Evolutionary conservation across 352 stramenopile species (phyloP), one percentile per base, ranked within the genome.

Genomic region (Phytophthora pinifolia): DNA sequence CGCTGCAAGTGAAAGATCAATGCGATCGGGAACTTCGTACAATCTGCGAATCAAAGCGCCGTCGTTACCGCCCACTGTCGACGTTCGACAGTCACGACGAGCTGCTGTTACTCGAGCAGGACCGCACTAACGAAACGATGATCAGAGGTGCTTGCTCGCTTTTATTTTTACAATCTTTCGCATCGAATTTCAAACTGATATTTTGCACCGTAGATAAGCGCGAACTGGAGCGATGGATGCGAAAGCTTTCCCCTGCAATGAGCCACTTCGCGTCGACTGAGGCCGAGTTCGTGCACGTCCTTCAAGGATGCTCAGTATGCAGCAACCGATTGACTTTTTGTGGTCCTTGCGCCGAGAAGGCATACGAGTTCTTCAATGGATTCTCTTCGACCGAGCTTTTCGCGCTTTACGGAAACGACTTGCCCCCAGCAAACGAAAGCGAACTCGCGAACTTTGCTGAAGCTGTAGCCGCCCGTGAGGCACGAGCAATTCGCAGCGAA

Each of bases 341-440:
- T 25, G 9, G 43, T 13, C 33, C 59, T 2, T 91, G 80, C 54
- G 58, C 69, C 2, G 56, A 62, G 17, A 76, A 72, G 18, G 67
- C 78, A 14, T 72, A 64, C 60, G 80, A 88, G 51, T 91, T 84
- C 65, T 89, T 89, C 42, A 68, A 59, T 5, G 74, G 74, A 4
- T 84, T 82, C 60, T 72, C 78, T 6, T 58, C 56, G 10, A 6
- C 64, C 0, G 80, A 91, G 59, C 63, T 91, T 31, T 62, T 78
- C 22, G 53, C 62, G 15, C 57, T 86, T 18, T 91, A 91, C 51
- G 66, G 76, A 1, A 71, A 46, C 2, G 76, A 86, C 9, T 62
- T 90, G 18, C 77, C 80, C 3, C 57, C 74, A 4, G 78, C 76
- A 2, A 73, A 90, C 39, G 56, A 59, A 31, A 65, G 72, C 31